Percentiles rank a stretch among this genome's conserved stretches.
Conservation (phyloP, 2,329 filamentous ascomycete species). For the Gremmenia infestans region DNA sequence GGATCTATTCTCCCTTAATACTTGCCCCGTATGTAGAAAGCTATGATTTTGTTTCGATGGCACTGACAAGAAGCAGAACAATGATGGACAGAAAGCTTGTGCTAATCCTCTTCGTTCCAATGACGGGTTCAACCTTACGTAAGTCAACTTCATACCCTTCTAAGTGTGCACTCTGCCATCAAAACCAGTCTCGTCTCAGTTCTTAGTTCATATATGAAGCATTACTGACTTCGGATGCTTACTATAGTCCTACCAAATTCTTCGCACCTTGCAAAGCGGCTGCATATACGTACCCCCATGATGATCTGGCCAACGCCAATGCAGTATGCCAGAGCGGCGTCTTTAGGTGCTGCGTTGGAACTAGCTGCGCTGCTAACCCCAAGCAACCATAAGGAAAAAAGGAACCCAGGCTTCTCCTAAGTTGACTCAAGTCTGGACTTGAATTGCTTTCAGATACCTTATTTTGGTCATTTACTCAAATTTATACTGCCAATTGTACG, state of each 20-base stretch:
- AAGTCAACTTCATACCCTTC: no score
- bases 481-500: no score
- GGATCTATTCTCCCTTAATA: not conserved
- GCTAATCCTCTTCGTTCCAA: not conserved
- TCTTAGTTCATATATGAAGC: no score
- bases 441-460: no score
- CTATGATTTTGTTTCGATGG: not conserved
- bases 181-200: no score
- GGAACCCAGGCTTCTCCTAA: no score
- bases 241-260: not conserved
- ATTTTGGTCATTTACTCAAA: no score
- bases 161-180: no score
- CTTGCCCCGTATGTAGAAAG: not conserved
- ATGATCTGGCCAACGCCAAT: not conserved
- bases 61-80: not conserved
- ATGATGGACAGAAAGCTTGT: not conserved
- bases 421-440: no score
- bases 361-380: not conserved
- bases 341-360: conserved; percentile 2
- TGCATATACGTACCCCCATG: conserved; percentile 1
- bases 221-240: no score
- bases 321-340: not conserved
- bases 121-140: not conserved
- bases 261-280: not conserved
- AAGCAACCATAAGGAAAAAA: not conserved